A percentile compares a stretch with the other conserved stretches of the same genome.
Conservation (phyloP, 169 alveolate genomes). For the Plasmodium gonderi region DNA sequence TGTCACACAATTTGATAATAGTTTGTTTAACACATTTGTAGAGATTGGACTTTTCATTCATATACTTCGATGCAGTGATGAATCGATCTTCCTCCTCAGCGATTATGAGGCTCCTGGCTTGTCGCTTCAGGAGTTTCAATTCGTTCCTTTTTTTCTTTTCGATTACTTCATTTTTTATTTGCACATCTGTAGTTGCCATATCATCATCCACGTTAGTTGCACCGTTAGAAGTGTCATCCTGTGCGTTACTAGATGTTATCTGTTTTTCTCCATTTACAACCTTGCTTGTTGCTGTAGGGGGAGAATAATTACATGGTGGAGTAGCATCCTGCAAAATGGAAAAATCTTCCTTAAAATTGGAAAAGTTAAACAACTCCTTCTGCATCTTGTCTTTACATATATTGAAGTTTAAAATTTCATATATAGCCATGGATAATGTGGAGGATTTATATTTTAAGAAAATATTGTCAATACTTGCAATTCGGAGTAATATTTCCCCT, state of each 20-base stretch:
- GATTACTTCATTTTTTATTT: conserved; percentile 1
- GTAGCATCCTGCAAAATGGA: neutral
- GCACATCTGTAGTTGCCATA: neutral
- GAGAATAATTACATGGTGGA: no score
- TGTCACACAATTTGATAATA: conserved; percentile 13
- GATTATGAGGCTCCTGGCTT: conserved; percentile 55
- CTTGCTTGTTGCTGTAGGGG: no score
- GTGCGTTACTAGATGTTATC: no score
- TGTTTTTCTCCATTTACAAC: no score
- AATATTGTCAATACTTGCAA: conserved; percentile 54
- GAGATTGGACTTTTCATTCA: conserved; percentile 25
- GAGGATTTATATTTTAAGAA: conserved; percentile 72
- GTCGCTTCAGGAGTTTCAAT: conserved; percentile 29
- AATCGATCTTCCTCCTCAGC: conserved; percentile 76
- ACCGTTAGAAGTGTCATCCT: no score
- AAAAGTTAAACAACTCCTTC: conserved; percentile 15
- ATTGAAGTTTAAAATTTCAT: conserved; percentile 64
- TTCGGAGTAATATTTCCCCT: conserved; percentile 61
- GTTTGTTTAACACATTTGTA: conserved; percentile 11
- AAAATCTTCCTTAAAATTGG: neutral
- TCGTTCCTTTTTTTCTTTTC: conserved; percentile 49
- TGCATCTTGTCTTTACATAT: conserved; percentile 72
- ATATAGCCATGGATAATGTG: conserved; percentile 68
- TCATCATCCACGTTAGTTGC: neutral
- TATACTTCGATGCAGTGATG: conserved; percentile 48